Evolutionary conservation across 202 grass and related monocot species (phyloP).

Genomic region (Miscanthus sacchariflorus): DNA sequence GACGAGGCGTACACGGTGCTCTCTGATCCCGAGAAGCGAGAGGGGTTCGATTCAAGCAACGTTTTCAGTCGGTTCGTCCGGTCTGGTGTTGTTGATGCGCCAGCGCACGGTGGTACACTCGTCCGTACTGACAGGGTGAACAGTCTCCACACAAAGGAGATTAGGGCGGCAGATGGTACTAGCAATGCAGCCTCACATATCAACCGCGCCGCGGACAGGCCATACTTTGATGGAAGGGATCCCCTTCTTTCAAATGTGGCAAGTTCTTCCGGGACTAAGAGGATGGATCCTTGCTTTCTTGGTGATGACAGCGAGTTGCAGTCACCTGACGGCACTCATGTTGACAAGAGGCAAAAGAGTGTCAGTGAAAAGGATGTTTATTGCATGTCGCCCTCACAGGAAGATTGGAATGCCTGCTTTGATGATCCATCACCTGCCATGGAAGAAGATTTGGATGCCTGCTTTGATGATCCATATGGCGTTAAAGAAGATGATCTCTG

Average conservation of each 20-base stretch:
- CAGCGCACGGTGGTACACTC: background rate
- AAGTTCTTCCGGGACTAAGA: constrained; percentile 53
- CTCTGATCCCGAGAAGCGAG: constrained; percentile 58
- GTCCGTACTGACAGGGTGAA: background rate
- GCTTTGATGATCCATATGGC: constrained; percentile 32
- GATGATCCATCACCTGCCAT: constrained; percentile 14
- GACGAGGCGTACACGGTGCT: constrained; percentile 70
- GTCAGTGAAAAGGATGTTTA: constrained; percentile 24
- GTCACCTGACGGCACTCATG: constrained; percentile 30
- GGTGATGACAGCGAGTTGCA: constrained; percentile 14
- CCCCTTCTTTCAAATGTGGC: constrained; percentile 39
- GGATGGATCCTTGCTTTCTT: constrained; percentile 26
- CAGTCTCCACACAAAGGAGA: background rate
- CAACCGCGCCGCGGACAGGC: background rate
- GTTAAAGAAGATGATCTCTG: constrained; percentile 14
- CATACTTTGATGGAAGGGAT: constrained; percentile 16
- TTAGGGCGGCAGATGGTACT: background rate
- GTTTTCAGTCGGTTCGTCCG: background rate
- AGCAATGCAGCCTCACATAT: background rate
- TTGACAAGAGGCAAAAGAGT: constrained; percentile 55
- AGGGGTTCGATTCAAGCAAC: constrained; percentile 48
- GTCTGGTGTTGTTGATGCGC: background rate
- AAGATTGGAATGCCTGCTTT: constrained; percentile 40
- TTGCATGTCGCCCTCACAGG: background rate
- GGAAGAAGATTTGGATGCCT: constrained; percentile 43